These are phyloP conservation scores for Emmonsia crescens DNA, from an alignment of 2,329 filamentous ascomycete species.

Conservation along the genomic window DNA sequence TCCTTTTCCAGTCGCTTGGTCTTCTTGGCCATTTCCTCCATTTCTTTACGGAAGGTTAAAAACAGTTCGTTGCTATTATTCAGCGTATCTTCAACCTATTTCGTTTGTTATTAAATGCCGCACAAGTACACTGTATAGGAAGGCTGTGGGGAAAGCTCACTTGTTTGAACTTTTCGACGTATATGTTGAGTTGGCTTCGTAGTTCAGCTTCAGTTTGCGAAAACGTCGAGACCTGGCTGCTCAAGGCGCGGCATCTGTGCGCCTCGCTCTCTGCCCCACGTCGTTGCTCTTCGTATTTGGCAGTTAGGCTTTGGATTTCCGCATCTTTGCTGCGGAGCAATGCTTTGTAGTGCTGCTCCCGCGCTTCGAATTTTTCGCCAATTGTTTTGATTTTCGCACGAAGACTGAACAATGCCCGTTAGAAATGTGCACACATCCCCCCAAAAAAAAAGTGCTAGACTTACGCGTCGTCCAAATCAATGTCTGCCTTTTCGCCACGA, in stretches of 20 bases:
- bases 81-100: conserved; percentile 91
- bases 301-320: conserved; percentile 85
- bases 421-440: conserved; percentile 1
- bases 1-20: conserved; percentile 95
- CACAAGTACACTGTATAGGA: not conserved
- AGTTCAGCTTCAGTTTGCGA: conserved; percentile 93
- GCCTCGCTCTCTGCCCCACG: conserved; percentile 77
- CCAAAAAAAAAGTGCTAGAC: conserved; percentile 27
- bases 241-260: conserved; percentile 70
- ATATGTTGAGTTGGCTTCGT: conserved; percentile 90
- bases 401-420: conserved; percentile 30
- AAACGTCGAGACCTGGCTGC: conserved; percentile 85
- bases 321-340: conserved; percentile 89
- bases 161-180: conserved; percentile 99
- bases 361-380: conserved; percentile 91
- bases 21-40: conserved; percentile 99
- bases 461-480: conserved; percentile 82
- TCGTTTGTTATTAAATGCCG: conserved; percentile 21
- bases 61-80: conserved; percentile 98
- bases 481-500: conserved; percentile 67
- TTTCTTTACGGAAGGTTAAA: conserved; percentile 92
- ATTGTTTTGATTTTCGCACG: conserved; percentile 79
- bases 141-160: conserved; percentile 42
- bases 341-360: conserved; percentile 87
- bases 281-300: conserved; percentile 79